A percentile compares a stretch with the other conserved stretches of the same genome.
phyloP scores from a whole-genome alignment of 108 stramenopile species.

The Fragilariopsis cylindrus region DNA sequence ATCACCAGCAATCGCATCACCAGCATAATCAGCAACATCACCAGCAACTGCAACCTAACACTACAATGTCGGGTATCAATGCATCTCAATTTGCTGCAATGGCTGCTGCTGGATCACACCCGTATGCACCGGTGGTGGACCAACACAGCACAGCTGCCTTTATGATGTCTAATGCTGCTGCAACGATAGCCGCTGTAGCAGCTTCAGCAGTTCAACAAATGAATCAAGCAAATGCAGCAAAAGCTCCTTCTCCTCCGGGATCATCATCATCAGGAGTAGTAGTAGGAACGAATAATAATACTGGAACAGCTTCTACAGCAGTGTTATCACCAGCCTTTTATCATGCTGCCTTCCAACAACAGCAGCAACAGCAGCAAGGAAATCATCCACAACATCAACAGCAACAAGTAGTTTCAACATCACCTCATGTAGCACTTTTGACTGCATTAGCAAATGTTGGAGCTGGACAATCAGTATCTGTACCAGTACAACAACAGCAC shows the following conservation, averaged over 20 bases:
- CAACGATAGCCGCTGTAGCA: conserved; percentile 41
- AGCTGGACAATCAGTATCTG: conserved; percentile 9
- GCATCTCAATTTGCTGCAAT: conserved; percentile 19
- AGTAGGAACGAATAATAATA: neutral
- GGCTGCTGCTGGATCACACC: conserved; percentile 14
- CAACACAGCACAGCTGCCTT: conserved; percentile 23
- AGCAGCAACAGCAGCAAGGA: neutral
- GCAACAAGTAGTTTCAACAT: conserved; percentile 2
- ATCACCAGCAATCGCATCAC: neutral
- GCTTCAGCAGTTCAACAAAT: conserved; percentile 41
- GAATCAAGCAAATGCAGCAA: conserved; percentile 3
- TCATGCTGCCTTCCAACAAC: conserved; percentile 7
- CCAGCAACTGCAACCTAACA: neutral
- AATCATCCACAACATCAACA: neutral
- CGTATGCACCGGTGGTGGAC: neutral
- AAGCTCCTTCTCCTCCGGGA: neutral
- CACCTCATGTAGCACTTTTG: conserved; percentile 12
- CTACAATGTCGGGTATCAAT: conserved; percentile 14
- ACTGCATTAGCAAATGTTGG: conserved; percentile 18
- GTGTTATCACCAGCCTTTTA: neutral
- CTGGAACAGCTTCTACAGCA: neutral
- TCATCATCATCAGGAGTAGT: neutral
- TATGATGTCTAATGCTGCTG: conserved; percentile 42
- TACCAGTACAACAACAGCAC: conserved; percentile 6
- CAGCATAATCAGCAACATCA: neutral